Percentiles rank a stretch among this genome's conserved stretches.
Evolutionary conservation across 345 rosid genomes (phyloP).

Genomic region (Capsella bursapastoris): DNA sequence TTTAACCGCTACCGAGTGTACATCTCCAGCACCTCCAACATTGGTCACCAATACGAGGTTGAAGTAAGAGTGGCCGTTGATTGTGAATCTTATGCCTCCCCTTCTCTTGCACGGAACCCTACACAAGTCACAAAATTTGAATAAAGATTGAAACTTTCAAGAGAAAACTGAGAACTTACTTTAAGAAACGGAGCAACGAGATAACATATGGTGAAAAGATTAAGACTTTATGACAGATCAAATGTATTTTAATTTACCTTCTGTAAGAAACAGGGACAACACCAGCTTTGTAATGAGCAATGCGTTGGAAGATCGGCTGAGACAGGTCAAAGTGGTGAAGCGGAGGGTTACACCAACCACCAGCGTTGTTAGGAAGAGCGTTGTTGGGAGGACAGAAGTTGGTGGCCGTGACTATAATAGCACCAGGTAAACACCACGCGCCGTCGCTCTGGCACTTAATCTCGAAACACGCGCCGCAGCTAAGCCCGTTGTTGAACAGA

Average conservation of each 20-base stretch:
- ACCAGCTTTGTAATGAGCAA: constrained; percentile 63
- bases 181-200: neutral
- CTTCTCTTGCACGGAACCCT: constrained; percentile 64
- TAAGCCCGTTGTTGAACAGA: constrained; percentile 62
- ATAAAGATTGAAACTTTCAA: constrained; percentile 11
- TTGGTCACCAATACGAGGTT: constrained; percentile 62
- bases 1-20: constrained; percentile 52
- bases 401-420: constrained; percentile 61
- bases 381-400: constrained; percentile 71
- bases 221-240: neutral
- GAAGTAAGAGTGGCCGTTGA: constrained; percentile 66
- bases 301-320: constrained; percentile 63
- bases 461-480: constrained; percentile 73
- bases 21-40: constrained; percentile 65
- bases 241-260: constrained; percentile 41
- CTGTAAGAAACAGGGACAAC: constrained; percentile 68
- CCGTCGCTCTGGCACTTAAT: constrained; percentile 59
- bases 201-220: neutral
- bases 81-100: constrained; percentile 62
- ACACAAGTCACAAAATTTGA: neutral
- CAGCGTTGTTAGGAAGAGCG: constrained; percentile 56
- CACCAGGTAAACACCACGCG: constrained; percentile 61
- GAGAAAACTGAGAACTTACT: accelerated
- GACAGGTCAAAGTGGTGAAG: constrained; percentile 69
- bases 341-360: constrained; percentile 77